A percentile compares a stretch with the other conserved stretches of the same genome.
Evolutionary conservation across 2,329 filamentous ascomycete genomes (phyloP).

Genomic region (Ophiostoma pallidulum): DNA sequence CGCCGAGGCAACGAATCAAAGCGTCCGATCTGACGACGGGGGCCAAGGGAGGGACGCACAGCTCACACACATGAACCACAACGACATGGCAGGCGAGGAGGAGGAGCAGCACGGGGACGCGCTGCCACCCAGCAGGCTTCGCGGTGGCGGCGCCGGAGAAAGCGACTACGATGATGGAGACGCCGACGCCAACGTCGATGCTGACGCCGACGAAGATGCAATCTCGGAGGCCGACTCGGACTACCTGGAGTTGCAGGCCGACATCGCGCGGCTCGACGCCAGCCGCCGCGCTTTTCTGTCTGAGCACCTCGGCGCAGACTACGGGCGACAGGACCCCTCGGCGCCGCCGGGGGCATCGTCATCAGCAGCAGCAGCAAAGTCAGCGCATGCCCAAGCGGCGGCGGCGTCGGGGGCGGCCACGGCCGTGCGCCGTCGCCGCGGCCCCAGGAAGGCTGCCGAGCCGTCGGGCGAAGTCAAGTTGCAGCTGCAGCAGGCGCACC

Average conservation of each 20-base stretch:
- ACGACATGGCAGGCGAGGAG: constrained; percentile 14
- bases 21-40: too few species aligned
- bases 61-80: constrained; percentile 3
- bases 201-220: constrained; percentile 18
- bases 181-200: constrained; percentile 4
- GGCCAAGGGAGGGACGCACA: too few species aligned
- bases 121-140: background rate
- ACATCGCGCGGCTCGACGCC: constrained; percentile 30
- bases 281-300: constrained; percentile 27
- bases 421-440: constrained; percentile 24
- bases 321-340: constrained; percentile 7
- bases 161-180: constrained; percentile 7
- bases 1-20: too few species aligned
- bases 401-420: too few species aligned
- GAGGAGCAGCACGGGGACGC: constrained; percentile 2
- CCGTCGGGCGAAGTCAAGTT: constrained; percentile 63
- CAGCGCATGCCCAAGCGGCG: background rate
- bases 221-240: constrained; percentile 34
- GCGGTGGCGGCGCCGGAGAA: constrained; percentile 1
- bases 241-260: constrained; percentile 29
- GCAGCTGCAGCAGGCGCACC: constrained; percentile 55
- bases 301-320: constrained; percentile 21
- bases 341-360: constrained; percentile 5
- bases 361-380: constrained; percentile 2
- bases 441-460: constrained; percentile 53